phyloP scores from a whole-genome alignment of 83 land plant species.

The Picea abies region DNA sequence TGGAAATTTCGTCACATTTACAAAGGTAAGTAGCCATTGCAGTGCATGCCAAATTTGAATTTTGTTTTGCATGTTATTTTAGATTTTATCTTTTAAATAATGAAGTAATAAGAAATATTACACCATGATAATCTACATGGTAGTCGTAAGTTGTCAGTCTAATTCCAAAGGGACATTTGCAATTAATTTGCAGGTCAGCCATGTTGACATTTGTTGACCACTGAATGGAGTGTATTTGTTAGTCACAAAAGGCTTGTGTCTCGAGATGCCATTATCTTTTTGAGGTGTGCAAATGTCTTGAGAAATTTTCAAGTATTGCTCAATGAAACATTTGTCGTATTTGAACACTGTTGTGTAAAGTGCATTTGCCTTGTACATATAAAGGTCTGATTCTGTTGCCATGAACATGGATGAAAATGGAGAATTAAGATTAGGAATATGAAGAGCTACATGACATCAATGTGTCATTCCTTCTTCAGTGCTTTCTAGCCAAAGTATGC shows the following conservation, averaged over 20 bases:
- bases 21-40: constrained; percentile 27
- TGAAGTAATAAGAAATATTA: background rate
- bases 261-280: constrained; percentile 90
- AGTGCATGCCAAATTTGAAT: background rate
- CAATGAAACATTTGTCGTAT: too few species aligned
- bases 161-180: background rate
- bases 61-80: background rate
- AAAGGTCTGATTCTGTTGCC: too few species aligned
- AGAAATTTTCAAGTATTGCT: background rate
- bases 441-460: constrained; percentile 68
- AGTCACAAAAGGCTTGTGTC: constrained; percentile 59
- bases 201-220: constrained; percentile 74
- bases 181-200: constrained; percentile 71
- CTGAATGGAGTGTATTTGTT: too few species aligned
- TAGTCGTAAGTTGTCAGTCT: background rate
- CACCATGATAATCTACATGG: background rate
- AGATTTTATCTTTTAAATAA: background rate
- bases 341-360: too few species aligned
- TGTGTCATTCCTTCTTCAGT: constrained; percentile 12
- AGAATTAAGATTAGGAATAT: constrained; percentile 39
- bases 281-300: constrained; percentile 46
- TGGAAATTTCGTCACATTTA: too few species aligned
- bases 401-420: too few species aligned
- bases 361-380: too few species aligned
- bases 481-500: constrained; percentile 19